Percentiles rank a stretch among this genome's conserved stretches.
These are phyloP conservation scores for Phytophthora crassamura DNA, from an alignment of 352 stramenopile genomes.

Conservation along the genomic window DNA sequence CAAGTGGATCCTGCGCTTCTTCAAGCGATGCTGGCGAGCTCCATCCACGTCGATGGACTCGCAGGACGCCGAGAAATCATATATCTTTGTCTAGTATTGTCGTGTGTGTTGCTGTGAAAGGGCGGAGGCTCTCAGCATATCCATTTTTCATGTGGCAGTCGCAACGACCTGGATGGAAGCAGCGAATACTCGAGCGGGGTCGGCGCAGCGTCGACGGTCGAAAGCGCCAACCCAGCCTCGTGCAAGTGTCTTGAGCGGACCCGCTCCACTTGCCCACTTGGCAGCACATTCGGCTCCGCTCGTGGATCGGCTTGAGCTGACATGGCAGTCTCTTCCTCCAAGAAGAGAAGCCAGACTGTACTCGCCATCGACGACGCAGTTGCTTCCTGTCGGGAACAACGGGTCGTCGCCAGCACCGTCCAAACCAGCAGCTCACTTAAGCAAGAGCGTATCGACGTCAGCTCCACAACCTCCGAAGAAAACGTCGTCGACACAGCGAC, in stretches of 20 bases:
- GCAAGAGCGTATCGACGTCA: too few relatives aligned
- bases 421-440: not conserved
- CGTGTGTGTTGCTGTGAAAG: conserved; percentile 26
- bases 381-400: not conserved
- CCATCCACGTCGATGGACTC: conserved; percentile 44
- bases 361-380: conserved; percentile 3
- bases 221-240: conserved; percentile 11
- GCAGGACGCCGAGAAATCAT: conserved; percentile 55
- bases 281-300: not conserved
- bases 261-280: not conserved
- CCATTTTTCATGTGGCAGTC: conserved; percentile 22
- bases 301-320: conserved; percentile 25
- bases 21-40: conserved; percentile 73
- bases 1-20: conserved; percentile 86
- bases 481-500: not conserved
- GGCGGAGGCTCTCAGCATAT: conserved; percentile 19
- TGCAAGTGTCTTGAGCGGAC: not conserved
- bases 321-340: conserved; percentile 22
- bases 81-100: conserved; percentile 60
- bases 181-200: not conserved
- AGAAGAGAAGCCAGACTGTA: conserved; percentile 28
- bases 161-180: conserved; percentile 21
- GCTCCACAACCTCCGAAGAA: too few relatives aligned
- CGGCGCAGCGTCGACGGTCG: not conserved
- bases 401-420: not conserved